Evolutionary conservation across 2,329 filamentous ascomycete genomes (phyloP).

Genomic region (Allantophomopsis lycopodina): DNA sequence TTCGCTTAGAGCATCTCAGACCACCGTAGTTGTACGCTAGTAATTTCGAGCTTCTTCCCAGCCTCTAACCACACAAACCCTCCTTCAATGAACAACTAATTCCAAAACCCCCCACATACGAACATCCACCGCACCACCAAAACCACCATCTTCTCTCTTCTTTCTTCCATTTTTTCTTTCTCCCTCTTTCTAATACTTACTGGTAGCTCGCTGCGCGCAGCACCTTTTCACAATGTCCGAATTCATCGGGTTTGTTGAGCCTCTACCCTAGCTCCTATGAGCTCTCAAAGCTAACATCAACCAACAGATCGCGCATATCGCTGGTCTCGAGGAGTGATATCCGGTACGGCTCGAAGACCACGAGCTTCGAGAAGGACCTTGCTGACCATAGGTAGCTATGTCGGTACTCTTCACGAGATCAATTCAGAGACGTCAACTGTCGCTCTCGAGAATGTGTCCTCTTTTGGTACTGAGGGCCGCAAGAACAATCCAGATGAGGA

Average conservation of each 20-base stretch:
- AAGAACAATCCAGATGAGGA: slow-evolving; percentile 67
- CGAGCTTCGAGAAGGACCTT: not conserved
- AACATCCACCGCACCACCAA: no score
- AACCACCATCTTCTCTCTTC: not conserved
- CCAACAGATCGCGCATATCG: slow-evolving; percentile 72
- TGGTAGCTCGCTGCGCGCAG: slow-evolving; percentile 14
- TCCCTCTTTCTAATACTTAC: slow-evolving; percentile 8
- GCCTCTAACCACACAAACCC: no score
- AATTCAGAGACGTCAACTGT: slow-evolving; percentile 96
- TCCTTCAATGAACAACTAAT: no score
- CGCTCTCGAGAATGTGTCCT: slow-evolving; percentile 90
- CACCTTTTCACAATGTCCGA: slow-evolving; percentile 33
- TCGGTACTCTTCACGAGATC: slow-evolving; percentile 92
- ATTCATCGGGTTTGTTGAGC: slow-evolving; percentile 39
- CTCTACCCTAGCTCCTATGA: slow-evolving; percentile 5
- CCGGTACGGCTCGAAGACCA: slow-evolving; percentile 45
- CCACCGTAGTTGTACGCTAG: no score
- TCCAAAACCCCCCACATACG: no score
- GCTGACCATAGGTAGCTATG: slow-evolving; percentile 51
- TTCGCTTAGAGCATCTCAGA: no score
- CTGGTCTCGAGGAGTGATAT: slow-evolving; percentile 97
- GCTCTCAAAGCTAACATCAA: slow-evolving; percentile 9
- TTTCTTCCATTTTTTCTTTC: slow-evolving; percentile 1
- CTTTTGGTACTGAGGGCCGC: slow-evolving; percentile 87
- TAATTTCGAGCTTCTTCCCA: no score